These are phyloP conservation scores for Vitellaria paradoxa DNA, from an alignment of 179 eudicot species.

Conservation along the genomic window DNA sequence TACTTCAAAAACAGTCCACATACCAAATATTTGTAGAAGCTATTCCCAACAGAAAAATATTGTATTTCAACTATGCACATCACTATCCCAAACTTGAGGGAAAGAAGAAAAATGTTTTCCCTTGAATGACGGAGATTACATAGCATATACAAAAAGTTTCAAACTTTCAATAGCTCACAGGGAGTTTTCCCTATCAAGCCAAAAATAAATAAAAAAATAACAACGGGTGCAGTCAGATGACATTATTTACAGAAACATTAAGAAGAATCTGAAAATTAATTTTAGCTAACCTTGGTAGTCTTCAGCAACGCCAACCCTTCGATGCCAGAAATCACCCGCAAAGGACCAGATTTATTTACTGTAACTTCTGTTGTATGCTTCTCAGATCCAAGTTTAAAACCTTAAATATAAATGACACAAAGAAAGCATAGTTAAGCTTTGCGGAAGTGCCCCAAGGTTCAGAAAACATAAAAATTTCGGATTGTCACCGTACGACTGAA, in stretches of 20 bases:
- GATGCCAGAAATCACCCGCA: slow-evolving; percentile 68
- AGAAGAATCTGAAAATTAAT: not conserved
- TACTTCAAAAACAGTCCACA: too few species aligned
- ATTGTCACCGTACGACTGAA: not conserved
- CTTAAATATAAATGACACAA: slow-evolving; percentile 30
- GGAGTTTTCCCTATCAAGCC: not conserved
- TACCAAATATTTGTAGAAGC: too few species aligned
- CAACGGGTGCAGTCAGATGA: not conserved
- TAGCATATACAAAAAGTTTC: not conserved
- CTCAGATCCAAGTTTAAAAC: slow-evolving; percentile 96
- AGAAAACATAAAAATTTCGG: not conserved
- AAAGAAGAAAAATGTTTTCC: not conserved
- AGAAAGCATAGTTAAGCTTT: slow-evolving; percentile 1
- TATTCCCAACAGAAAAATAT: too few species aligned
- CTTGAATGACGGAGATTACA: not conserved
- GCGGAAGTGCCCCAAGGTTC: not conserved
- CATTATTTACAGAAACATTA: not conserved
- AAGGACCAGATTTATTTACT: slow-evolving; percentile 59
- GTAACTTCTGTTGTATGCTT: slow-evolving; percentile 79
- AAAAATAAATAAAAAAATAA: not conserved
- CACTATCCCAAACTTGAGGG: too few species aligned
- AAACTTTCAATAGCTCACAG: not conserved
- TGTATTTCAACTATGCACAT: too few species aligned
- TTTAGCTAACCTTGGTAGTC: slow-evolving; percentile 69
- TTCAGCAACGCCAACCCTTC: slow-evolving; percentile 79